These are phyloP conservation scores for Fusarium nygamai DNA, from an alignment of 2,329 filamentous ascomycete genomes.

Conservation along the genomic window DNA sequence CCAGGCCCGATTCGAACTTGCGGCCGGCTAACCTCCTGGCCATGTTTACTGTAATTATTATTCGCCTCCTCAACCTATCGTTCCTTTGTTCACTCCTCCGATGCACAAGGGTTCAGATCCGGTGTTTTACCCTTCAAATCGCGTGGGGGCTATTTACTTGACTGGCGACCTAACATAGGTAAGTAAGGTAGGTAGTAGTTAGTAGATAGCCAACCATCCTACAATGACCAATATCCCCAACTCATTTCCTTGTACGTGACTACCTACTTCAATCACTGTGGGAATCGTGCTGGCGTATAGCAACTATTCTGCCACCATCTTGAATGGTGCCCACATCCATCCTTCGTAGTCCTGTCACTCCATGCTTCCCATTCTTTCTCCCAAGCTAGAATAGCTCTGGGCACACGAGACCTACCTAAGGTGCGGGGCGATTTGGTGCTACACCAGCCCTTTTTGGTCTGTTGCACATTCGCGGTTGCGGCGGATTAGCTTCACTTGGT, in stretches of 20 bases:
- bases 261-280: not conserved
- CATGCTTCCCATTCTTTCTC: not conserved
- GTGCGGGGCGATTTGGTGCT: constrained; percentile 26
- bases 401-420: constrained; percentile 3
- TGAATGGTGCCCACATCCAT: not conserved
- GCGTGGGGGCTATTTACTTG: constrained; percentile 2
- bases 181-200: not conserved
- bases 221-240: not conserved
- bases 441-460: constrained; percentile 23
- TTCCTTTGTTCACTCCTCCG: not conserved
- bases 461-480: constrained; percentile 19
- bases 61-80: not conserved
- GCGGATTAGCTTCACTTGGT: constrained; percentile 22
- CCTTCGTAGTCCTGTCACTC: constrained; percentile 11
- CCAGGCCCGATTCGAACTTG: constrained; percentile 8
- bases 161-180: not conserved
- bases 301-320: not conserved
- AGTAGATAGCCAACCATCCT: not conserved
- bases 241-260: not conserved
- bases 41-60: not conserved
- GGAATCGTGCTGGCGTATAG: not conserved
- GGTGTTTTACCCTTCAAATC: not conserved
- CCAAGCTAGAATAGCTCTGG: not conserved
- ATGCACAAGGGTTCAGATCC: not conserved
- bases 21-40: constrained; percentile 4